phyloP scores from a whole-genome alignment of 2,329 filamentous ascomycete species.

The Cercospora beticola region DNA sequence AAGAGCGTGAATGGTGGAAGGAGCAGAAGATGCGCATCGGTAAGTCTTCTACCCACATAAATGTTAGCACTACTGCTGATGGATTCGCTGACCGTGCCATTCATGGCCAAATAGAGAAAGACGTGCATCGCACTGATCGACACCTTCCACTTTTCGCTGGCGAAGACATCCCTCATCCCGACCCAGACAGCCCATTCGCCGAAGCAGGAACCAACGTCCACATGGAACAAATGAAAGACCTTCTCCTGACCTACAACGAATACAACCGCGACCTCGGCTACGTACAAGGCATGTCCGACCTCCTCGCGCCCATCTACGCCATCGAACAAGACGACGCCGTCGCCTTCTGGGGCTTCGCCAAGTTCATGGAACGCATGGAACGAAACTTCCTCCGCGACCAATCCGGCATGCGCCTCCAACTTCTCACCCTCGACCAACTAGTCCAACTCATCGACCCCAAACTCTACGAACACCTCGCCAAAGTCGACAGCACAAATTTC shows the following conservation, averaged over 20 bases:
- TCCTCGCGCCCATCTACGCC: constrained; percentile 92
- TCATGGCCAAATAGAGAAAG: constrained; percentile 72
- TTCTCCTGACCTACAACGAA: constrained; percentile 97
- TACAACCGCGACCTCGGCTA: constrained; percentile 95
- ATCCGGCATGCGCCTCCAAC: constrained; percentile 90
- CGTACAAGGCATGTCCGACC: constrained; percentile 97
- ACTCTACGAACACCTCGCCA: constrained; percentile 85
- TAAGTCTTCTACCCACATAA: constrained; percentile 50
- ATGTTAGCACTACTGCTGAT: constrained; percentile 28
- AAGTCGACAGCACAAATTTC: constrained; percentile 94
- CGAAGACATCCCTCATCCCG: constrained; percentile 94
- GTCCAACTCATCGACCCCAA: constrained; percentile 96
- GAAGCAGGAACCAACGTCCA: constrained; percentile 94
- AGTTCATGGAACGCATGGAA: constrained; percentile 98
- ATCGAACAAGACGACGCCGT: constrained; percentile 96
- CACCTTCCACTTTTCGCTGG: constrained; percentile 93
- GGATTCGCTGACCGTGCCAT: constrained; percentile 49
- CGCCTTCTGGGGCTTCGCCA: constrained; percentile 94
- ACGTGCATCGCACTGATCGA: constrained; percentile 95
- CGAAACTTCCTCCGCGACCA: constrained; percentile 94
- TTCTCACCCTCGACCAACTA: constrained; percentile 87
- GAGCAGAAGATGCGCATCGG: constrained; percentile 92
- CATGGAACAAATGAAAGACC: constrained; percentile 98
- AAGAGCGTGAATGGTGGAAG: constrained; percentile 92
- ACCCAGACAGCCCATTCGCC: constrained; percentile 92